Base-by-base conservation (phyloP, 139 green algal species). In the Closterium sp. region DNA sequence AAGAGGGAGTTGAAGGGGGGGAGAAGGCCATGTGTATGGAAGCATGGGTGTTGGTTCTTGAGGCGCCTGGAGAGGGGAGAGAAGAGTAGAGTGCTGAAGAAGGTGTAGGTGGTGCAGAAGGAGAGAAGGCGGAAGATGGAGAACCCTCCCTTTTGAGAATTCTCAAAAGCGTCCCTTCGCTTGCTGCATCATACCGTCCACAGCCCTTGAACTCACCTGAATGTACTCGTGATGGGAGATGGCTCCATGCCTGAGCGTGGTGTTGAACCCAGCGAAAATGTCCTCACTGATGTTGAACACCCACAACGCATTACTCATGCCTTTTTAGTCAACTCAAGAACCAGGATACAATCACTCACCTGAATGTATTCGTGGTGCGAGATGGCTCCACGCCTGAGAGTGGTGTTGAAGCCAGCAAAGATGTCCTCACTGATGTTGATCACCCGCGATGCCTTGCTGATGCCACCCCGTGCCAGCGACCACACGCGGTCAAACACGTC, bases 321-420 rank as follows among this genome's bases (percentile, higher is more conserved):
- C 92, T n/a, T n/a, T n/a, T n/a, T n/a, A n/a, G n/a, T n/a, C n/a
- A n/a, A n/a, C n/a, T n/a, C n/a, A n/a, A n/a, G n/a, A n/a, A n/a
- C n/a, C n/a, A n/a, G n/a, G n/a, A n/a, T n/a, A 62, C 7, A 62
- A 7, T 6, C 5, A 86, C 5, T 85, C 31, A 92, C 85, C 38
- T 86, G 92, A 88, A 98, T 98, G 96, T 98, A 98, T 91, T 98
- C 97, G 70, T 96, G 95, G 94, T 98, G 98, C 89, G 97, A 97
- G 89, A 98, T 96, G 31, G 95, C 91, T 6, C 96, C 97, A 30
- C 97, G 96, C 22, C 97, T 95, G 90, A 97, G 93, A 32, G 95
- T 97, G 91, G 96, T 94, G 94, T 98, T 98, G 94, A 97, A 95
- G 42, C 93, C 91, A 4, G 88, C 92, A 11, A 79, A 94, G 86